These are phyloP conservation scores for Kwoniella heveanensis DNA, from an alignment of 768 basidiomycete genomes.

Conservation along the genomic window DNA sequence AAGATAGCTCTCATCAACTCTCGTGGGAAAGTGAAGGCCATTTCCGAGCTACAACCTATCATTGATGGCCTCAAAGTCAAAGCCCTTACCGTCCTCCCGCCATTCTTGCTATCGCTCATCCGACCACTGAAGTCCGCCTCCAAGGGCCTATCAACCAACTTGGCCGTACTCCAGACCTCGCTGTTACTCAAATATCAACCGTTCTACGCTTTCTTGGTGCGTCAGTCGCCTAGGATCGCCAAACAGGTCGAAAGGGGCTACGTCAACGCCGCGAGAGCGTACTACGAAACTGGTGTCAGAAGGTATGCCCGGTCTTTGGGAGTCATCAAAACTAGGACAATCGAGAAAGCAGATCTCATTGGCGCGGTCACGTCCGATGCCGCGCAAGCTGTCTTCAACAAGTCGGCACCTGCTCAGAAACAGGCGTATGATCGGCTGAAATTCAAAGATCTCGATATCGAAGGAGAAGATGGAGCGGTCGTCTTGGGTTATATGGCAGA, in stretches of 20 bases:
- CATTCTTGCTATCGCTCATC: conserved; percentile 79
- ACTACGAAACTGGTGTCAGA: conserved; percentile 94
- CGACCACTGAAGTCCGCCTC: conserved; percentile 78
- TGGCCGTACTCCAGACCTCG: conserved; percentile 87
- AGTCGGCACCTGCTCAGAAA: conserved; percentile 4
- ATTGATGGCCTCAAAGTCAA: conserved; percentile 85
- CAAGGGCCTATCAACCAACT: conserved; percentile 67
- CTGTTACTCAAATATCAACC: conserved; percentile 79
- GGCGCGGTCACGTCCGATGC: conserved; percentile 59
- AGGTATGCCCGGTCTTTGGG: conserved; percentile 81
- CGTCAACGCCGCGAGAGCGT: conserved; percentile 75
- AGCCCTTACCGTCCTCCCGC: conserved; percentile 82
- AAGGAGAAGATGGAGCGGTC: conserved; percentile 60
- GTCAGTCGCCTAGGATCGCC: conserved; percentile 78
- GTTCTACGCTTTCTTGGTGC: conserved; percentile 80
- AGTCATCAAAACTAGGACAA: conserved; percentile 65
- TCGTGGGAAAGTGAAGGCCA: conserved; percentile 81
- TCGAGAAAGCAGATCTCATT: conserved; percentile 72
- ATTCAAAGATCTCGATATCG: conserved; percentile 75
- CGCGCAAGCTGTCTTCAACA: conserved; percentile 53
- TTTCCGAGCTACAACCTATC: conserved; percentile 77
- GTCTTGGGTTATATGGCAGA: conserved; percentile 86
- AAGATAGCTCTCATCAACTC: conserved; percentile 69
- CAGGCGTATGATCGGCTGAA: conserved; percentile 61
- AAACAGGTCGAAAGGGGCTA: conserved; percentile 87